Percentiles rank a stretch among this genome's conserved stretches.
Evolutionary conservation across 2,329 filamentous ascomycete species (phyloP).

Genomic region (Graphium sp.): DNA sequence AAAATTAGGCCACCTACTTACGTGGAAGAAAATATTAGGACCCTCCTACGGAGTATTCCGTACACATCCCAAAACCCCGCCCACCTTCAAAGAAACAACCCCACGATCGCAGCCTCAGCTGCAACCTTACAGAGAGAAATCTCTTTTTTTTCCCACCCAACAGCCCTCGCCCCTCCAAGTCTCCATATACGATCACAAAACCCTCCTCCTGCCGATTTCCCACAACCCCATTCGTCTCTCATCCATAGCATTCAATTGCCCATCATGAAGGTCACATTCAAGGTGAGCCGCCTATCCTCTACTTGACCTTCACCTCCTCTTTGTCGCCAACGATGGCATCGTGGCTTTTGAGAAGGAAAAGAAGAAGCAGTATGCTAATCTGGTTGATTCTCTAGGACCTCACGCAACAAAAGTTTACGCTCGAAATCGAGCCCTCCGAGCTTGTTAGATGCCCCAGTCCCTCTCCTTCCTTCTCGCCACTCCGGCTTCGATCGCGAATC

Average conservation of each 20-base stretch:
- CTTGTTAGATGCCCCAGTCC: slow-evolving; percentile 45
- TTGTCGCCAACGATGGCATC: not conserved
- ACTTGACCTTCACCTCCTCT: not conserved
- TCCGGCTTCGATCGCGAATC: slow-evolving; percentile 4
- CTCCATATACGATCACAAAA: too few relatives aligned
- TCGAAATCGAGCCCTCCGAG: slow-evolving; percentile 87
- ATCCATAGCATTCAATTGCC: slow-evolving; percentile 16
- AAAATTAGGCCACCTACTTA: too few relatives aligned
- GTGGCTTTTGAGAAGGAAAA: not conserved
- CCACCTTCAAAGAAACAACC: slow-evolving; percentile 1
- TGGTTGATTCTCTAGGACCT: slow-evolving; percentile 53
- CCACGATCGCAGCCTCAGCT: slow-evolving; percentile 1
- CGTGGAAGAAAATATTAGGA: too few relatives aligned
- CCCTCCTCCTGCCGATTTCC: too few relatives aligned
- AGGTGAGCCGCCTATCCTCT: slow-evolving; percentile 26
- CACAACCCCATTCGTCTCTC: too few relatives aligned
- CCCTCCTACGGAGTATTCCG: too few relatives aligned
- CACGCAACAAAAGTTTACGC: slow-evolving; percentile 95
- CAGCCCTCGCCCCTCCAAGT: too few relatives aligned
- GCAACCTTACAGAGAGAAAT: not conserved
- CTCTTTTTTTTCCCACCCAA: too few relatives aligned
- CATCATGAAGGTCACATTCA: slow-evolving; percentile 54
- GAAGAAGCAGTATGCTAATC: not conserved
- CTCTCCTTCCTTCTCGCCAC: slow-evolving; percentile 7
- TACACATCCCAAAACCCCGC: slow-evolving; percentile 1